Base-by-base conservation (phyloP, 495 filamentous ascomycete genomes). In the Xylaria palmicola region DNA sequence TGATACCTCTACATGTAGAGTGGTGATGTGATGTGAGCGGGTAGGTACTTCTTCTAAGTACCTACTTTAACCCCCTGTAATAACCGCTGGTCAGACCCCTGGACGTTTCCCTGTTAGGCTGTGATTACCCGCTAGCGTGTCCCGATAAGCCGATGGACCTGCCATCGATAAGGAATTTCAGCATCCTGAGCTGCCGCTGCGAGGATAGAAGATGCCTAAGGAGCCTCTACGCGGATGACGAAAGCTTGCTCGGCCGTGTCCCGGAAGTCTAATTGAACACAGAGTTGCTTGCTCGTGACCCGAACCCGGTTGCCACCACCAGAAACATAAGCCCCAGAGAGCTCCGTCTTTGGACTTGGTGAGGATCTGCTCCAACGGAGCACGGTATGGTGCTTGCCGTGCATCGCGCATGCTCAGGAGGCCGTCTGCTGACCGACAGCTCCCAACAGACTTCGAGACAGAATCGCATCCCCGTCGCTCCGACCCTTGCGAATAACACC, bases 161-260 rank as follows among this genome's bases (percentile, higher is more conserved):
- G 65, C 53, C 59, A 48, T 37, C 56, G 70, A 72, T 72, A 72
- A 72, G 70, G 40, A 56, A 32, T 56, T 56, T 41, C 60, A 43
- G 47, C 58, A 41, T 29, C 10, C 43, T 19, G 27, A 32, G 20
- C 24, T 27, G 17, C 45, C 19, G 47, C 50, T n/a, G n/a, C n/a
- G n/a, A n/a, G 47, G 34, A 47, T 53, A 5, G 41, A 32, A 17
- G n/a, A n/a, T n/a, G n/a, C n/a, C n/a, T n/a, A n/a, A n/a, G n/a
- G n/a, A n/a, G n/a, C n/a, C 40, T 37, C 41, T 59, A 36, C 13
- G 26, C 36, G 39, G 17, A 45, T 36, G 40, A 48, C 54, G 30
- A 57, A 47, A 47, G 43, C 47, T 47, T 22, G 6, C 22, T 34
- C 32, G 32, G 10, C n/a, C n/a, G n/a, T n/a, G n/a, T n/a, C n/a